Conservation (phyloP, 2,329 filamentous ascomycete genomes). For the Xylariaceae sp. region DNA sequence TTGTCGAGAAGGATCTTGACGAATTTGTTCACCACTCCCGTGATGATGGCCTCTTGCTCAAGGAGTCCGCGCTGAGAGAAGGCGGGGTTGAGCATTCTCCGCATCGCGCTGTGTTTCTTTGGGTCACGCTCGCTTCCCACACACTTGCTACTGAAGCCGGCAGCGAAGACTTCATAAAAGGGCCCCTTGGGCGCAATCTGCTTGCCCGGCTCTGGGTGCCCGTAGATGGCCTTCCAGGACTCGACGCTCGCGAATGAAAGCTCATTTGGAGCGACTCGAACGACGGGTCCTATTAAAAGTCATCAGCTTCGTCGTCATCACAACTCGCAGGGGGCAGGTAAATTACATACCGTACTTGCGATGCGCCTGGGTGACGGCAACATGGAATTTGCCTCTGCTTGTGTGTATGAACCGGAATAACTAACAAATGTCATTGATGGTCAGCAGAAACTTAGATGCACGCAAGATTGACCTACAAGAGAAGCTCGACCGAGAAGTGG, state of each 20-base stretch:
- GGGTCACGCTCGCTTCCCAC: slow-evolving; percentile 24
- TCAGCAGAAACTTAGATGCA: background rate
- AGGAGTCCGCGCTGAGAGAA: slow-evolving; percentile 13
- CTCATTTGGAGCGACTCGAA: slow-evolving; percentile 28
- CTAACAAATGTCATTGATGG: slow-evolving; percentile 1
- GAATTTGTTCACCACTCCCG: slow-evolving; percentile 7
- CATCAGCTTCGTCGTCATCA: background rate
- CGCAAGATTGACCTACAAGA: slow-evolving; percentile 7
- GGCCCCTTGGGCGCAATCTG: background rate
- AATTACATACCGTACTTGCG: background rate
- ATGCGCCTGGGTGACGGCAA: slow-evolving; percentile 1
- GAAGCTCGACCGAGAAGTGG: slow-evolving; percentile 18
- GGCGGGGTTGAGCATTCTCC: slow-evolving; percentile 16
- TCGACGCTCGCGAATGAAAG: slow-evolving; percentile 23
- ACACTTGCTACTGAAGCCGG: slow-evolving; percentile 16
- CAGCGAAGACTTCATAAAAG: slow-evolving; percentile 21
- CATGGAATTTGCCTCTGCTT: background rate
- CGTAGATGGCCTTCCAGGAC: slow-evolving; percentile 30
- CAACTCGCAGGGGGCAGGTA: background rate
- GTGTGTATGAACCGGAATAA: slow-evolving; percentile 5
- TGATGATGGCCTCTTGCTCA: slow-evolving; percentile 20
- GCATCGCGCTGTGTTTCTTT: slow-evolving; percentile 14
- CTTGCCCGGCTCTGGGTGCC: background rate
- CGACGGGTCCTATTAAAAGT: slow-evolving; percentile 15
- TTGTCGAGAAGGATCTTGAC: slow-evolving; percentile 2